Base-by-base conservation (phyloP, 208 protist species). In the Phytomonas francai region DNA sequence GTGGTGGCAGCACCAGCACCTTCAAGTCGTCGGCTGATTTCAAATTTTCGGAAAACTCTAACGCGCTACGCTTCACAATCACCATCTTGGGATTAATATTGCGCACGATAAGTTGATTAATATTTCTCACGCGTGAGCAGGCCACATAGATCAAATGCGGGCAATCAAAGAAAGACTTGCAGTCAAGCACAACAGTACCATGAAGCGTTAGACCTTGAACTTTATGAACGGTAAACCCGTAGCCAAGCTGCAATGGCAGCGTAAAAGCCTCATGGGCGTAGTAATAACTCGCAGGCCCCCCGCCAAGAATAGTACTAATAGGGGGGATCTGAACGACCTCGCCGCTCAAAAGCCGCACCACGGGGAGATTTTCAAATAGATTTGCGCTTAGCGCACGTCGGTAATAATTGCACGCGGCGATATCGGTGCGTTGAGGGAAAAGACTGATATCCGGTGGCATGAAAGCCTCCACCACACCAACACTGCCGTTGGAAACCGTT, bases 191-290 rank as follows among this genome's bases (percentile, higher is more conserved):
- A 29, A 97, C 89, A 30, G 77, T 83, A 31, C 88, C 89, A 4
- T 90, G 69, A 16, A 97, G 69, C 16, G 89, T 95, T 30, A 97
- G 73, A 7, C 92, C 92, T 70, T 97, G 92, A 54, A 95, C 92
- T 77, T 97, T 97, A 79, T 97, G 92, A 45, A 97, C 89, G 4
- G 92, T 97, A 71, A 97, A 97, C 66, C 71, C 87, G 69, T 95
- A 97, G 30, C 86, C 92, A 42, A 97, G 79, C 75, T 93, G 86
- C 34, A 97, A 67, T 29, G 92, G 92, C 29, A 97, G 63, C 14
- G 78, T 66, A 70, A 80, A 79, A 16, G 95, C 79, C 34, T 92
- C 89, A 59, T 93, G 85, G 19, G 79, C 83, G 78, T 93, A 97
- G 77, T 83, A 97, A 71, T 85, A 89, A 14, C 82, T 92, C 45